Conservation (phyloP, 192 early-diverging fungal genomes). For the Coemansia sp. region DNA sequence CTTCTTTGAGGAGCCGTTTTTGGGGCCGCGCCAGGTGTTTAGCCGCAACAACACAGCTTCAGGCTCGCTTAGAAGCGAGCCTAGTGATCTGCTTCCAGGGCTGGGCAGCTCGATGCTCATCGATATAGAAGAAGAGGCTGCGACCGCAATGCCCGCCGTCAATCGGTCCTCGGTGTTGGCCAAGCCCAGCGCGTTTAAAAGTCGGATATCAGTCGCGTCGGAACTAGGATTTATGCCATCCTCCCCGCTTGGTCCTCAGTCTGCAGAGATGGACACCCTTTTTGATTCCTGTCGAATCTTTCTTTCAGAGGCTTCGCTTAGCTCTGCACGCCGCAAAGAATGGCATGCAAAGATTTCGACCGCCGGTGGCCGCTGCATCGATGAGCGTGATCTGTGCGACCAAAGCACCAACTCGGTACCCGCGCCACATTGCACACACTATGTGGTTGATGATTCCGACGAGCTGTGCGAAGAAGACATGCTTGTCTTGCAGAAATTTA, state of each 20-base stretch:
- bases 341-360: slow-evolving; percentile 16
- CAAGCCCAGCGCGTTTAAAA: background rate
- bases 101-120: background rate
- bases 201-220: too few relatives aligned
- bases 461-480: slow-evolving; percentile 13
- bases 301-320: slow-evolving; percentile 19
- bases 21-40: background rate
- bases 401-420: too few relatives aligned
- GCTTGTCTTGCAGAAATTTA: background rate
- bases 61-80: background rate
- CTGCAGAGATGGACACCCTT: background rate
- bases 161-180: background rate
- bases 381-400: too few relatives aligned
- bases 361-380: slow-evolving; percentile 13
- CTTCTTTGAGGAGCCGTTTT: background rate
- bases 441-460: slow-evolving; percentile 21
- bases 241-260: background rate
- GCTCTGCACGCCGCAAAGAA: slow-evolving; percentile 7
- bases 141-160: too few relatives aligned
- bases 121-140: slow-evolving; percentile 3
- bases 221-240: background rate
- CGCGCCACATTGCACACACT: slow-evolving; percentile 20
- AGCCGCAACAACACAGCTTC: slow-evolving; percentile 6
- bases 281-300: slow-evolving; percentile 23
- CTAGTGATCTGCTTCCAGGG: background rate